A percentile compares a stretch with the other conserved stretches of the same genome.
Evolutionary conservation across 352 stramenopile genomes (phyloP).

Genomic region (Globisporangium camurandrum): DNA sequence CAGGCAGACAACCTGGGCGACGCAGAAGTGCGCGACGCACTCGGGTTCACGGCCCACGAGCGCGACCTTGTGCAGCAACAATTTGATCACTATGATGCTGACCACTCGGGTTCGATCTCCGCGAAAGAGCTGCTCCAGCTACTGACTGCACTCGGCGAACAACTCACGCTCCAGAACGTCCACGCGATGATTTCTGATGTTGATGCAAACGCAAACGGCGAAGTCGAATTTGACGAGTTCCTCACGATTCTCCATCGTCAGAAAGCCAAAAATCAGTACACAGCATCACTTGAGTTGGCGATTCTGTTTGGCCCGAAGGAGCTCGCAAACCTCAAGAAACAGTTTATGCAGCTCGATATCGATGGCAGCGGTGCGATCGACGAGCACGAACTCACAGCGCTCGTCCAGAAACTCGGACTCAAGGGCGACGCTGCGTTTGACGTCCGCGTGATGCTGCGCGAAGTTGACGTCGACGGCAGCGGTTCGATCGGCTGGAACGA

Average conservation of each 20-base stretch:
- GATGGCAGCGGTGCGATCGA: conserved; percentile 66
- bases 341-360: conserved; percentile 62
- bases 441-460: conserved; percentile 43
- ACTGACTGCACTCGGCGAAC: conserved; percentile 48
- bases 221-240: conserved; percentile 71
- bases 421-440: conserved; percentile 36
- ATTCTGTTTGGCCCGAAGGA: conserved; percentile 59
- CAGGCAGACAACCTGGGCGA: conserved; percentile 5
- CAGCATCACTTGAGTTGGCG: conserved; percentile 50
- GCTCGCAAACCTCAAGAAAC: conserved; percentile 52
- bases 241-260: conserved; percentile 50
- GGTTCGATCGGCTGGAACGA: conserved; percentile 66
- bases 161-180: conserved; percentile 46
- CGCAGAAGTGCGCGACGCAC: conserved; percentile 11
- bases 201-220: conserved; percentile 47
- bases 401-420: conserved; percentile 57
- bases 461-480: conserved; percentile 61
- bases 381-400: conserved; percentile 43
- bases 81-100: conserved; percentile 53
- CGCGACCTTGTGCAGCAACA: conserved; percentile 32
- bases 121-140: conserved; percentile 50
- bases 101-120: conserved; percentile 58
- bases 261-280: conserved; percentile 54
- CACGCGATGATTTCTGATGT: conserved; percentile 48
- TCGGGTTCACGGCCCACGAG: conserved; percentile 37